phyloP scores from a whole-genome alignment of 768 basidiomycete genomes.

The Mycena indigotica region DNA sequence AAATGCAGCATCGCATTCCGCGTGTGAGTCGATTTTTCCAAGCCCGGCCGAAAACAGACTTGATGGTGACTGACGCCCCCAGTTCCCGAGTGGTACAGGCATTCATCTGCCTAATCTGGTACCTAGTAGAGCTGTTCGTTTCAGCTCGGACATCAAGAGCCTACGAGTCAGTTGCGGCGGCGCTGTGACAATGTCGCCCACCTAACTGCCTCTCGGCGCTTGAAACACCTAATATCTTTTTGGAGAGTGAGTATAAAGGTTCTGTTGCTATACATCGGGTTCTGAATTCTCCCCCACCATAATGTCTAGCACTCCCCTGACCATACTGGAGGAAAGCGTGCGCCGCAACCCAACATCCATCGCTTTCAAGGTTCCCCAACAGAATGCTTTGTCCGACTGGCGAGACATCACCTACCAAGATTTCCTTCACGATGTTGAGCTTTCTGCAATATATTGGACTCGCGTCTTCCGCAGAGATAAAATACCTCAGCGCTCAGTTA shows the following conservation, averaged over 20 bases:
- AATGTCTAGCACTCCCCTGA: slow-evolving; percentile 60
- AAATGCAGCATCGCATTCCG: slow-evolving; percentile 18
- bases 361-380: slow-evolving; percentile 62
- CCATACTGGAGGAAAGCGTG: slow-evolving; percentile 62
- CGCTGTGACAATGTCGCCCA: slow-evolving; percentile 17
- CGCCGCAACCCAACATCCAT: slow-evolving; percentile 48
- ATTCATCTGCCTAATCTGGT: slow-evolving; percentile 16
- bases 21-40: slow-evolving; percentile 8
- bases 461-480: slow-evolving; percentile 46
- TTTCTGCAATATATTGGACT: slow-evolving; percentile 66
- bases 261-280: slow-evolving; percentile 7
- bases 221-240: slow-evolving; percentile 6
- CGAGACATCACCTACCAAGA: slow-evolving; percentile 61
- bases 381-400: slow-evolving; percentile 56
- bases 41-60: slow-evolving; percentile 5
- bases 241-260: slow-evolving; percentile 21
- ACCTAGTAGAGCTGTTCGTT: slow-evolving; percentile 19
- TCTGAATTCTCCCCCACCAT: slow-evolving; percentile 19
- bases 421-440: slow-evolving; percentile 67
- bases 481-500: slow-evolving; percentile 57
- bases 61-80: slow-evolving; percentile 2
- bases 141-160: slow-evolving; percentile 23
- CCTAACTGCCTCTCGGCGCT: slow-evolving; percentile 17
- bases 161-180: slow-evolving; percentile 16
- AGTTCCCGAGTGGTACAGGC: slow-evolving; percentile 11